phyloP scores from a whole-genome alignment of 768 basidiomycete species.

The Kwoniella sp. region DNA sequence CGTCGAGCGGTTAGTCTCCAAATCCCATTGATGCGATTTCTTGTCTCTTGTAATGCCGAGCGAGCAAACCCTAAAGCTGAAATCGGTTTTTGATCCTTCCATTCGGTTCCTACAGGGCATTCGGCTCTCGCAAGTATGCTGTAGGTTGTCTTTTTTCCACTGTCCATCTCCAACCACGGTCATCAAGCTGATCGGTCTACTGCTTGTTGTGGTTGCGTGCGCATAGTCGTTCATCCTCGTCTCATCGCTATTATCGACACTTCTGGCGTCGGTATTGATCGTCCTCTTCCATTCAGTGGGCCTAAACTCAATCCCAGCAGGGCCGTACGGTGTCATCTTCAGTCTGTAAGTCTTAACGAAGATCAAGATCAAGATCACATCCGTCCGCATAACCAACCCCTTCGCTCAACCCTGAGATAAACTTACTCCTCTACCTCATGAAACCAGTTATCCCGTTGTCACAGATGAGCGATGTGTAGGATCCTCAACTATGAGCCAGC shows the following conservation, averaged over 20 bases:
- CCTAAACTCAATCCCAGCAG: constrained; percentile 73
- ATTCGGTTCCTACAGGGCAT: constrained; percentile 63
- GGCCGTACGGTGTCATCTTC: constrained; percentile 75
- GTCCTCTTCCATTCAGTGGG: constrained; percentile 69
- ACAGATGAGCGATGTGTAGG: too few species aligned
- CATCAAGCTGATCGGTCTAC: constrained; percentile 1
- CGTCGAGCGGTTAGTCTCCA: constrained; percentile 65
- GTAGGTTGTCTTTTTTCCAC: constrained; percentile 57
- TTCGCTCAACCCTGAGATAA: too few species aligned
- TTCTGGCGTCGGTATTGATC: constrained; percentile 69
- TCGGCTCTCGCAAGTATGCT: constrained; percentile 84
- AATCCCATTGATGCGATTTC: not conserved
- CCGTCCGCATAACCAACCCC: too few species aligned
- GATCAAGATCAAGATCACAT: too few species aligned
- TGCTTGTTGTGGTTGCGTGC: constrained; percentile 9
- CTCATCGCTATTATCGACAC: constrained; percentile 67
- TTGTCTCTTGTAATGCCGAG: not conserved
- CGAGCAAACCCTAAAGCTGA: not conserved
- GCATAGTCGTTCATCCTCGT: constrained; percentile 75
- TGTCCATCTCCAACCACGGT: too few species aligned
- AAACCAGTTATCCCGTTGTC: too few species aligned
- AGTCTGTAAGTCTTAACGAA: constrained; percentile 54
- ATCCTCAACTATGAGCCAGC: too few species aligned
- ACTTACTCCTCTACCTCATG: too few species aligned
- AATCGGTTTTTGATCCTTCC: too few species aligned